phyloP scores from a whole-genome alignment of 75 land plant species.

The Sequoia sempervirens region DNA sequence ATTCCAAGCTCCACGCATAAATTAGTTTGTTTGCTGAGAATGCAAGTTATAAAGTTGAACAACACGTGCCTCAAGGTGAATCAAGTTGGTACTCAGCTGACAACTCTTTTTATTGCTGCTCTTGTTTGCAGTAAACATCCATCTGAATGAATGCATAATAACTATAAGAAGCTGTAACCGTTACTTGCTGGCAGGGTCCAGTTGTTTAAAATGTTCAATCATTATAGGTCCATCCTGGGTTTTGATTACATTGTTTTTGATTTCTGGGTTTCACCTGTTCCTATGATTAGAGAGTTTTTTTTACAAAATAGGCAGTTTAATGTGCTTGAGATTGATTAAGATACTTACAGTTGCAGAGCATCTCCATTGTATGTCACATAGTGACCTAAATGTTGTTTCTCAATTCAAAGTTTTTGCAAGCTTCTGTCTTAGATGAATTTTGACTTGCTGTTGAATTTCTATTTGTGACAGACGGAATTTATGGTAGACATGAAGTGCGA shows the following conservation, averaged over 20 bases:
- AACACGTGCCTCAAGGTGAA: background rate
- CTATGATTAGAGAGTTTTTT: background rate
- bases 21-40: background rate
- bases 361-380: background rate
- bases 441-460: background rate
- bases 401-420: background rate
- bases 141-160: background rate
- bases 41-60: background rate
- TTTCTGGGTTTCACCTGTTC: background rate
- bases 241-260: background rate
- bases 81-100: background rate
- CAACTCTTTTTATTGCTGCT: background rate
- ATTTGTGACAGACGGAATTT: slow-evolving; percentile 72
- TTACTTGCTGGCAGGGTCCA: background rate
- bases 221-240: background rate
- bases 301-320: background rate
- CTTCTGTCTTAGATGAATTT: background rate
- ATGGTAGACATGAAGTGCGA: slow-evolving; percentile 99
- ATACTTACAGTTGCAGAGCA: background rate
- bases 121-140: background rate
- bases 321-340: background rate
- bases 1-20: background rate
- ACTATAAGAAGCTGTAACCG: background rate
- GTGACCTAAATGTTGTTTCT: background rate
- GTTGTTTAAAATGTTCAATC: background rate